A percentile compares a stretch with the other conserved stretches of the same genome.
These are phyloP conservation scores for Thelonectria discophora DNA, from an alignment of 2,329 filamentous ascomycete species.

Conservation along the genomic window DNA sequence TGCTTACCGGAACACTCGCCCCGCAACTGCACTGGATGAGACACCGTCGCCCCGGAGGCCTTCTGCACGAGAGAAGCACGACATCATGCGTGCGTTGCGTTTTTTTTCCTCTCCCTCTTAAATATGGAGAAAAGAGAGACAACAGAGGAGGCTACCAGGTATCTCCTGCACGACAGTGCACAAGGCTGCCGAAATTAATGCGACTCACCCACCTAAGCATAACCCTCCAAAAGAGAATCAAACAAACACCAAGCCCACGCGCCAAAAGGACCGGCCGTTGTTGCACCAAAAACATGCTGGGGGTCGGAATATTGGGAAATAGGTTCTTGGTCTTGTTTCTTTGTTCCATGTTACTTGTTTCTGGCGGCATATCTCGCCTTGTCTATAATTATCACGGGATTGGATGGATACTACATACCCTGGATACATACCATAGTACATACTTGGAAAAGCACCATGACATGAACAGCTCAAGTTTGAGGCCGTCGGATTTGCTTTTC, in stretches of 20 bases:
- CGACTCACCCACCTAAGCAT: neutral
- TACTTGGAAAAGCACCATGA: neutral
- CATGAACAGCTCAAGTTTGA: neutral
- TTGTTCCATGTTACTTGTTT: neutral
- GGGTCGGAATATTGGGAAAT: constrained; percentile 4
- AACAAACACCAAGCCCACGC: too few relatives aligned
- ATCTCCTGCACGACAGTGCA: neutral
- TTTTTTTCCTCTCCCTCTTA: neutral
- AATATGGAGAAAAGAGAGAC: too few relatives aligned
- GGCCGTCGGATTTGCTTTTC: neutral
- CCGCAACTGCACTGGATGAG: constrained; percentile 26
- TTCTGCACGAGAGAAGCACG: constrained; percentile 1
- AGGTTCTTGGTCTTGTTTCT: neutral
- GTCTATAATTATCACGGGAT: neutral
- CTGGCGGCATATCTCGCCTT: neutral
- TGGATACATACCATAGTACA: neutral
- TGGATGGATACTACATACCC: neutral
- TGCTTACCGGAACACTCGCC: constrained; percentile 2
- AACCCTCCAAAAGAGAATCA: too few relatives aligned
- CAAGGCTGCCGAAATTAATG: constrained; percentile 15
- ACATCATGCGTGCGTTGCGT: constrained; percentile 4
- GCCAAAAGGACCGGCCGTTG: neutral
- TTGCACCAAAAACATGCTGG: neutral
- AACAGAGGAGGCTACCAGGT: neutral
- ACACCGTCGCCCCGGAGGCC: constrained; percentile 19